Evolutionary conservation across 2,329 filamentous ascomycete genomes (phyloP).

Genomic region (Fusarium staphyleae): DNA sequence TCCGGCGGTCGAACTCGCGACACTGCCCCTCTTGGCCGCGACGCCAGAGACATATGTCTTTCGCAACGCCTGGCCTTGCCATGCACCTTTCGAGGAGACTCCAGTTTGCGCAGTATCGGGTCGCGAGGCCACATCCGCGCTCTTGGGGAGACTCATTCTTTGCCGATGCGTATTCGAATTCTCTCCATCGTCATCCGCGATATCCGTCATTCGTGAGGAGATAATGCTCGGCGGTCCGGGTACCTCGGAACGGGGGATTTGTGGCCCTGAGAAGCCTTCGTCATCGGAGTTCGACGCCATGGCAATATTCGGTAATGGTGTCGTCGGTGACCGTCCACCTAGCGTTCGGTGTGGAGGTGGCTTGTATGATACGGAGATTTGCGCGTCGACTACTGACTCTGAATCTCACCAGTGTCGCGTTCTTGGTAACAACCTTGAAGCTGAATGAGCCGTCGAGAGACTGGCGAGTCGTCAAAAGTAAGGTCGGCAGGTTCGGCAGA

Average conservation of each 20-base stretch:
- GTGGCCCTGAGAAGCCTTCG: conserved; percentile 49
- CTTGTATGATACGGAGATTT: conserved; percentile 8
- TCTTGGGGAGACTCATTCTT: conserved; percentile 44
- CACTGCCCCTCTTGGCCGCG: conserved; percentile 54
- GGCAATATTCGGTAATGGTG: conserved; percentile 24
- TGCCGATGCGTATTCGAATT: conserved; percentile 47
- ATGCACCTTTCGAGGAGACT: conserved; percentile 52
- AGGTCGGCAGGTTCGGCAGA: conserved; percentile 38
- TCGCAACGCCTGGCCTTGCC: conserved; percentile 64
- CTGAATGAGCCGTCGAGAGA: conserved; percentile 20
- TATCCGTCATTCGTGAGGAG: conserved; percentile 75
- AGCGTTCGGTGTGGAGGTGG: conserved; percentile 17
- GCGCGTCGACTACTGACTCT: conserved; percentile 15
- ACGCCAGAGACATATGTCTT: conserved; percentile 54
- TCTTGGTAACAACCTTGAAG: conserved; percentile 1
- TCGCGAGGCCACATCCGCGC: conserved; percentile 56
- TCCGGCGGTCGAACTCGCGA: conserved; percentile 55
- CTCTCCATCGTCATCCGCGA: conserved; percentile 63
- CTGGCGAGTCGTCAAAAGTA: conserved; percentile 26
- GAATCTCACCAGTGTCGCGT: conserved; percentile 12
- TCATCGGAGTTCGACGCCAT: conserved; percentile 53
- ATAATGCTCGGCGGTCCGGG: conserved; percentile 69
- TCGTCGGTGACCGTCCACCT: conserved; percentile 23
- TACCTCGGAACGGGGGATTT: conserved; percentile 51
- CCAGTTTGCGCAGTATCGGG: conserved; percentile 63